Conservation (phyloP, 768 basidiomycete genomes). For the Wakefieldia striispora region DNA sequence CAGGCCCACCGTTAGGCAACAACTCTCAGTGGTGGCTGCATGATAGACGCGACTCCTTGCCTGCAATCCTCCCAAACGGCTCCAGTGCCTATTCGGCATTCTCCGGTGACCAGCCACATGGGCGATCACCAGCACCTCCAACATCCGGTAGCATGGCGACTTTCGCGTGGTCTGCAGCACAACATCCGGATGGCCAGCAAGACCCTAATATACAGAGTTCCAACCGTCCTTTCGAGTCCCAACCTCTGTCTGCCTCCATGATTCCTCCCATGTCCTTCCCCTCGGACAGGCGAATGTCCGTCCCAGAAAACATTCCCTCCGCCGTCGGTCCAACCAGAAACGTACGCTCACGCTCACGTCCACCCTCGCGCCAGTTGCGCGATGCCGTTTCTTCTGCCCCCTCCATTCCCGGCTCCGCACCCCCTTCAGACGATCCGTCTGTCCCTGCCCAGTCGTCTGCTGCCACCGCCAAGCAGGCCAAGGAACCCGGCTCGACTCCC, state of each 20-base stretch:
- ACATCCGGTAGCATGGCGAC: constrained; percentile 60
- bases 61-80: constrained; percentile 65
- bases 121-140: constrained; percentile 54
- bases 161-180: constrained; percentile 69
- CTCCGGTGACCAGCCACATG: constrained; percentile 63
- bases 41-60: constrained; percentile 73
- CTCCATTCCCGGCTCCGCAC: constrained; percentile 37
- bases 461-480: constrained; percentile 36
- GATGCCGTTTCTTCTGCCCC: constrained; percentile 39
- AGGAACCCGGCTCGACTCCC: constrained; percentile 63
- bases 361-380: constrained; percentile 61
- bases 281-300: constrained; percentile 75
- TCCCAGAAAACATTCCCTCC: constrained; percentile 55
- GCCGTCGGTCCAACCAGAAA: constrained; percentile 48
- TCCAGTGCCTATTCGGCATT: constrained; percentile 56
- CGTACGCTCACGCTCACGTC: constrained; percentile 66
- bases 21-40: constrained; percentile 54
- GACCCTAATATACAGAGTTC: constrained; percentile 42
- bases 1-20: constrained; percentile 16
- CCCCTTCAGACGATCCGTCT: constrained; percentile 40
- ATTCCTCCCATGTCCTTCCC: constrained; percentile 58
- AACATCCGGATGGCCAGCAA: constrained; percentile 43
- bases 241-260: constrained; percentile 44
- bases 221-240: constrained; percentile 49
- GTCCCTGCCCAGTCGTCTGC: constrained; percentile 36